Evolutionary conservation across 2,329 filamentous ascomycete species (phyloP), one percentile per base, ranked within the genome.

Genomic region (Claviceps pazoutovae): DNA sequence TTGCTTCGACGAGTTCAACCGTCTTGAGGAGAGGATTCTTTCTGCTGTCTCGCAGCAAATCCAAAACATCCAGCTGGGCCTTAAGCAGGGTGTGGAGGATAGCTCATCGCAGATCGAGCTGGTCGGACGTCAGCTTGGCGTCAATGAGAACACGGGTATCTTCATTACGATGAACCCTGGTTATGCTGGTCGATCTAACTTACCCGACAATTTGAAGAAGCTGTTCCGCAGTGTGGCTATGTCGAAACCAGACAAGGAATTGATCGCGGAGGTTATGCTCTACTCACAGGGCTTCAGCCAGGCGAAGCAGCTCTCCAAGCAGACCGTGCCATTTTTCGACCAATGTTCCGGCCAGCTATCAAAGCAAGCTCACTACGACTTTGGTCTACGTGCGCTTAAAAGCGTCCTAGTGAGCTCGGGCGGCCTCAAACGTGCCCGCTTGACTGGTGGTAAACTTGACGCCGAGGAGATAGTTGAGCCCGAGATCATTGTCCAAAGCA

Each of bases 91-190:
- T 37, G 84, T 74, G 7, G 82, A 88, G 51, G 87, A 96, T 60
- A 80, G 85, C 6, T 88, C 87, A 64, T 76, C 88, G 2, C 86
- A 96, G 64, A 97, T 98, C 59, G 93, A 98, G 66, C 75, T 99
- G 19, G 86, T 97, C 51, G 91, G 91, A 48, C 86, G 93, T 51
- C 89, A 94, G 59, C 77, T 98, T 47, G 81, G 78, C 56, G 93
- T 99, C 58, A 94, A 95, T 62, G 76, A 79, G 55, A 95, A 96
- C 65, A 97, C 94, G 49, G 93, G 93, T 60, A 93, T 99, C 65
- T 99, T 99, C 74, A 98, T 99, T 66, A 99, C 93, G 41, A 98
- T 99, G 94, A 99, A 99, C 68, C 93, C 93, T 66, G 93, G 93
- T 50, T 99, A 99, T 70, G 93, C 93, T 50, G 93, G 93, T 53